Evolutionary conservation across 352 stramenopile genomes (phyloP).

Genomic region (Phytopythium boreale): DNA sequence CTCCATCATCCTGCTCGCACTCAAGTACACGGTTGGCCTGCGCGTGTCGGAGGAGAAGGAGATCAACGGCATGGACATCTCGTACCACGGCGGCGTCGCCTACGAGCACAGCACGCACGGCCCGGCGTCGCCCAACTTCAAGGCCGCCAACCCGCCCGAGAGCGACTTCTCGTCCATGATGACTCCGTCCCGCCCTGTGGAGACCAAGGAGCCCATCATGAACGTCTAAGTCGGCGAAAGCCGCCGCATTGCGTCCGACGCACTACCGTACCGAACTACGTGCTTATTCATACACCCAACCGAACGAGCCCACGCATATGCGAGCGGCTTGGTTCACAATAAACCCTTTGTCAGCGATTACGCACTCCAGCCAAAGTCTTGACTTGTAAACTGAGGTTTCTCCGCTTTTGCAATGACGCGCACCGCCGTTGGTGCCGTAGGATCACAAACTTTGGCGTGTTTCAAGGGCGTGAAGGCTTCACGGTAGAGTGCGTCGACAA

Average conservation of each 20-base stretch:
- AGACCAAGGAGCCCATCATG: constrained; percentile 8
- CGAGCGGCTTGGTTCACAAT: background rate
- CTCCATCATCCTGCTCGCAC: constrained; percentile 57
- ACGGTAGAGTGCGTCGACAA: no score
- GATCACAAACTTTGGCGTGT: no score
- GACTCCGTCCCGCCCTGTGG: constrained; percentile 4
- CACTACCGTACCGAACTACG: background rate
- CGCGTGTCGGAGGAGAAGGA: constrained; percentile 78
- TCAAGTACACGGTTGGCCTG: constrained; percentile 70
- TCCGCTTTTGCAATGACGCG: no score
- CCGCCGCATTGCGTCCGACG: background rate
- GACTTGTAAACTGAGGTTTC: no score
- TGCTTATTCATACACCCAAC: background rate
- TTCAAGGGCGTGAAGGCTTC: no score
- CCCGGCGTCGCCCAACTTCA: constrained; percentile 17
- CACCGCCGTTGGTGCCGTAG: no score
- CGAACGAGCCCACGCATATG: no score
- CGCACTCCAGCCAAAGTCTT: no score
- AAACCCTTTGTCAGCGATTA: background rate
- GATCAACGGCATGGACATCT: constrained; percentile 72
- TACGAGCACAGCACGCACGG: constrained; percentile 54
- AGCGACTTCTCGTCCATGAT: constrained; percentile 14
- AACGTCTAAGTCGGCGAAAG: background rate
- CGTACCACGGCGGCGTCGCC: constrained; percentile 67
- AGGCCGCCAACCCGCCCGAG: constrained; percentile 17